Evolutionary conservation across 305 asterid species (phyloP).

Genomic region (Fraxinus platypoda): DNA sequence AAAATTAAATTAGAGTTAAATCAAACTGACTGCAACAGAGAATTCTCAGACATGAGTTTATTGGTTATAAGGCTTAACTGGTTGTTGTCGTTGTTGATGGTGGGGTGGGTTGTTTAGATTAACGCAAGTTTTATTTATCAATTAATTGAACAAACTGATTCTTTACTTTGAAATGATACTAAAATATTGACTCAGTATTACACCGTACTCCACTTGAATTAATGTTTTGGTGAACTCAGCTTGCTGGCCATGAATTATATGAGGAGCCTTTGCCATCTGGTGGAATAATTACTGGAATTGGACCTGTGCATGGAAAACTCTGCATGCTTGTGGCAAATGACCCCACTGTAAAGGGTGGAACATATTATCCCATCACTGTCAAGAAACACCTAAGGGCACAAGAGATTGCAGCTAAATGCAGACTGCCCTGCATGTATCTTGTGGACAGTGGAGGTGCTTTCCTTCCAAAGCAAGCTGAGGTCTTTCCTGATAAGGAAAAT

Average conservation of each 20-base stretch:
- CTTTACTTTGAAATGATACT: not conserved
- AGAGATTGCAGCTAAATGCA: constrained; percentile 87
- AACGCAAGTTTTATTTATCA: not conserved
- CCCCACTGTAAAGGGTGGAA: constrained; percentile 96
- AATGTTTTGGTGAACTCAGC: constrained; percentile 44
- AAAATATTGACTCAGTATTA: constrained; percentile 8
- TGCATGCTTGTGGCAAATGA: constrained; percentile 98
- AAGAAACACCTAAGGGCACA: constrained; percentile 98
- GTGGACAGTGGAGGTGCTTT: constrained; percentile 99
- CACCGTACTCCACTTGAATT: constrained; percentile 22
- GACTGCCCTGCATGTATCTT: constrained; percentile 85
- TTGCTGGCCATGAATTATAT: constrained; percentile 87
- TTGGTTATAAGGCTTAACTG: not conserved
- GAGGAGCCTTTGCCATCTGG: constrained; percentile 85
- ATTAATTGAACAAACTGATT: not conserved
- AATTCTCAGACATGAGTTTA: not conserved
- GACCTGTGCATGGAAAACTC: constrained; percentile 78
- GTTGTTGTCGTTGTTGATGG: not conserved
- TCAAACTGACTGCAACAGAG: not conserved
- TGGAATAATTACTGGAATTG: constrained; percentile 89
- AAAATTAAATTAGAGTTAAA: not conserved
- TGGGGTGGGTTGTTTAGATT: not conserved
- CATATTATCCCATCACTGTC: constrained; percentile 88
- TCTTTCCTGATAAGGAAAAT: constrained; percentile 89
- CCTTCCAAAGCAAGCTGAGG: constrained; percentile 98